A percentile compares a stretch with the other conserved stretches of the same genome.
Evolutionary conservation across 2,329 filamentous ascomycete species (phyloP).

Genomic region (Pestalotiopsis sp.): DNA sequence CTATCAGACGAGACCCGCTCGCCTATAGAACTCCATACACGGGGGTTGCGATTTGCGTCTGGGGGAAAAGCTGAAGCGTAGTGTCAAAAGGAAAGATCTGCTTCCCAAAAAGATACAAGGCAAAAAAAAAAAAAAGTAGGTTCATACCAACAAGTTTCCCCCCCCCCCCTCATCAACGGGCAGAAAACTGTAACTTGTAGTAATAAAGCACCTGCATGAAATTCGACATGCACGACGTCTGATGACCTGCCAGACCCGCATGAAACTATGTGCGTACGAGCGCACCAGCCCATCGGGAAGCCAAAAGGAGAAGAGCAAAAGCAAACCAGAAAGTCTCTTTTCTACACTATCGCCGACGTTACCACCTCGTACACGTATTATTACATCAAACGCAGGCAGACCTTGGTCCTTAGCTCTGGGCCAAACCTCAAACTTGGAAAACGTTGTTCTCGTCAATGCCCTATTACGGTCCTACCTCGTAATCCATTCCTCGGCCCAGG

Average conservation of each 20-base stretch:
- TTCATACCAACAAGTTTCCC: not conserved
- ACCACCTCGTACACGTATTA: too few species aligned
- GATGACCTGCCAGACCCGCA: constrained; percentile 13
- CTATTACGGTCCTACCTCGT: not conserved
- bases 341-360: not conserved
- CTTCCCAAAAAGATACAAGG: not conserved
- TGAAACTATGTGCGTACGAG: constrained; percentile 1
- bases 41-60: not conserved
- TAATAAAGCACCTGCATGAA: not conserved
- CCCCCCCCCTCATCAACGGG: not conserved
- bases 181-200: not conserved
- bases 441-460: too few species aligned
- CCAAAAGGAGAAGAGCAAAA: not conserved
- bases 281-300: not conserved
- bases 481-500: not conserved
- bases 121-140: not conserved
- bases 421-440: not conserved
- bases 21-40: not conserved
- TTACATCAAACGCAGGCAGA: not conserved
- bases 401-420: not conserved
- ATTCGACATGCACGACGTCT: constrained; percentile 6
- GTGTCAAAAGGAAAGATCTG: not conserved
- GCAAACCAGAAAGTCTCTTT: not conserved
- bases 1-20: not conserved
- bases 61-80: not conserved